These are phyloP conservation scores for Sophora flavescens DNA, from an alignment of 306 rosid species.

Conservation along the genomic window DNA sequence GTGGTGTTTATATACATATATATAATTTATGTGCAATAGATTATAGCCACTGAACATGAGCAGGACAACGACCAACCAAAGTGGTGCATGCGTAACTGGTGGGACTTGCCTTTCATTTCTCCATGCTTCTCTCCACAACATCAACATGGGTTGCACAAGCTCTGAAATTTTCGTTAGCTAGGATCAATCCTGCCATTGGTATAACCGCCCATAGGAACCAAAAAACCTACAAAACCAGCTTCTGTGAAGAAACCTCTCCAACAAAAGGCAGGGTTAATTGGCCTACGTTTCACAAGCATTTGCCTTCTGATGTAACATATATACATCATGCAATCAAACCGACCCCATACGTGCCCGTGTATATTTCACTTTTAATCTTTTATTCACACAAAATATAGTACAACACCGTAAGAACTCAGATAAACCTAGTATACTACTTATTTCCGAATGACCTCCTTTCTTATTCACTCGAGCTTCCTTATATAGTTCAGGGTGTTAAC, in stretches of 20 bases:
- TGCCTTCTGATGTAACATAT: slow-evolving; percentile 3
- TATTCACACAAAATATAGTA: no score
- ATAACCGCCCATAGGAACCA: slow-evolving; percentile 19
- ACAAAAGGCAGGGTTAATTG: neutral
- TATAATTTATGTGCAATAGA: neutral
- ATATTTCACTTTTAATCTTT: no score
- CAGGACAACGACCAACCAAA: slow-evolving; percentile 2
- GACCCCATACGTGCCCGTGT: neutral
- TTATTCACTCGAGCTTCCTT: no score
- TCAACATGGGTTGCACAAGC: slow-evolving; percentile 1
- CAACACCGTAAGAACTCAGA: no score
- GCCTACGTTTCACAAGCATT: slow-evolving; percentile 21
- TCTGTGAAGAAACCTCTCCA: neutral
- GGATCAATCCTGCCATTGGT: neutral
- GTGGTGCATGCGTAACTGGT: neutral
- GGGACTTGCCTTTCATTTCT: slow-evolving; percentile 3
- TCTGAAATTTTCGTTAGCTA: neutral
- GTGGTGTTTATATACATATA: neutral
- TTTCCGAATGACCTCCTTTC: no score
- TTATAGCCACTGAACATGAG: neutral
- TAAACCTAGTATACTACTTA: no score
- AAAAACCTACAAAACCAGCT: neutral
- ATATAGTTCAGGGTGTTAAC: no score
- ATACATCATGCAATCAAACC: slow-evolving; percentile 10
- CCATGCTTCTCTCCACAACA: slow-evolving; percentile 1